phyloP scores from a whole-genome alignment of 140 eudicot species.

The Cichorium intybus region DNA sequence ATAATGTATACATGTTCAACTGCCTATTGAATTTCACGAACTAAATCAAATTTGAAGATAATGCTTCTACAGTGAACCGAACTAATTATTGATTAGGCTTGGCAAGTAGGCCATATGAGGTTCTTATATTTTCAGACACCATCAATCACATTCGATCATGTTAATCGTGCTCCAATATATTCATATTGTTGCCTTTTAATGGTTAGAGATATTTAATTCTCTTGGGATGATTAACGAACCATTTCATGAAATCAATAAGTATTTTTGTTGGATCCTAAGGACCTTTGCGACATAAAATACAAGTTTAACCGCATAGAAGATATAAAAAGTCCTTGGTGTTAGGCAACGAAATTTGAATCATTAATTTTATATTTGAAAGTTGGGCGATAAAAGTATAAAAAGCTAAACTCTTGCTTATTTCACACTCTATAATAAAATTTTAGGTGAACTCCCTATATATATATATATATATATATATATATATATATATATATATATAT shows the following conservation, averaged over 20 bases:
- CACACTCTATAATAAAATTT: too few relatives aligned
- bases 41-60: background rate
- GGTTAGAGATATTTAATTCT: background rate
- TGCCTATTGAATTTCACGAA: too few relatives aligned
- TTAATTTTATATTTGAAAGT: conserved; percentile 1
- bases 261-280: conserved; percentile 30
- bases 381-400: background rate
- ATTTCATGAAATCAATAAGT: background rate
- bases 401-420: conserved; percentile 1
- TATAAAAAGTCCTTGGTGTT: conserved; percentile 19
- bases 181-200: background rate
- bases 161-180: background rate
- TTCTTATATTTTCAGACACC: background rate
- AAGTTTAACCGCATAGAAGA: background rate
- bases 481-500: too few relatives aligned
- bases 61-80: background rate
- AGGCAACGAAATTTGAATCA: conserved; percentile 16
- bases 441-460: too few relatives aligned
- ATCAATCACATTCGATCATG: background rate
- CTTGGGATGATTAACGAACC: background rate
- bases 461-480: too few relatives aligned
- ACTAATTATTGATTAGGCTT: too few relatives aligned
- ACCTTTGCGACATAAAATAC: conserved; percentile 7
- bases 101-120: background rate
- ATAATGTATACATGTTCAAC: too few relatives aligned